Conservation (phyloP, 2,329 filamentous ascomycete species). For the Penicillium sp. region DNA sequence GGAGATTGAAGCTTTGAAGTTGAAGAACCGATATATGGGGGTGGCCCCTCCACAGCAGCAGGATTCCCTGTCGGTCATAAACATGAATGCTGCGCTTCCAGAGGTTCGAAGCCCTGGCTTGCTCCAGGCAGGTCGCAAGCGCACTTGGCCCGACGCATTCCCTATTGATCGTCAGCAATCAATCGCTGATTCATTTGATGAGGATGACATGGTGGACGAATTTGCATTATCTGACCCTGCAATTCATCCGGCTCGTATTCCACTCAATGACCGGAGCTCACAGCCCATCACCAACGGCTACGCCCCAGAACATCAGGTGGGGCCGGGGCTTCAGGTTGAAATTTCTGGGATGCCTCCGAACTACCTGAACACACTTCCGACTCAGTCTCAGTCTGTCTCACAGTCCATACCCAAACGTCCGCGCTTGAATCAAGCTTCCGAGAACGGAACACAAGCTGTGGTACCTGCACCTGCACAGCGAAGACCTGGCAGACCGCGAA, state of each 20-base stretch:
- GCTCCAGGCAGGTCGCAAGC: constrained; percentile 36
- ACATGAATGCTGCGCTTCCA: constrained; percentile 19
- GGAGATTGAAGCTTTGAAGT: constrained; percentile 40
- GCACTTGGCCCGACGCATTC: constrained; percentile 33
- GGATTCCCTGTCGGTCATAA: constrained; percentile 8
- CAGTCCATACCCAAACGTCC: constrained; percentile 33
- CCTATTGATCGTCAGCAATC: constrained; percentile 25
- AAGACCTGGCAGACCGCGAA: constrained; percentile 31
- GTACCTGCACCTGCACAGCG: constrained; percentile 8
- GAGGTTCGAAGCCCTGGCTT: constrained; percentile 37
- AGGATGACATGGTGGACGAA: constrained; percentile 33
- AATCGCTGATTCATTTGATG: constrained; percentile 36
- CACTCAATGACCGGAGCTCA: constrained; percentile 21
- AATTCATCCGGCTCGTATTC: constrained; percentile 25
- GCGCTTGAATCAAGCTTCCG: constrained; percentile 24
- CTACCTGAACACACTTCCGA: not conserved
- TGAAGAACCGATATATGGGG: constrained; percentile 38
- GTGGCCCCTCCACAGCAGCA: constrained; percentile 22
- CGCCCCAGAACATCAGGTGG: not conserved
- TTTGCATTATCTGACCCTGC: constrained; percentile 24
- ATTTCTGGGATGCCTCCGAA: not conserved
- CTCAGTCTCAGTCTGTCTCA: not conserved
- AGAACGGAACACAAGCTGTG: not conserved
- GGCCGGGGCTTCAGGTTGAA: constrained; percentile 17
- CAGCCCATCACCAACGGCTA: not conserved